phyloP scores from a whole-genome alignment of 495 filamentous ascomycete genomes.

The Talaromyces thailandensis region DNA sequence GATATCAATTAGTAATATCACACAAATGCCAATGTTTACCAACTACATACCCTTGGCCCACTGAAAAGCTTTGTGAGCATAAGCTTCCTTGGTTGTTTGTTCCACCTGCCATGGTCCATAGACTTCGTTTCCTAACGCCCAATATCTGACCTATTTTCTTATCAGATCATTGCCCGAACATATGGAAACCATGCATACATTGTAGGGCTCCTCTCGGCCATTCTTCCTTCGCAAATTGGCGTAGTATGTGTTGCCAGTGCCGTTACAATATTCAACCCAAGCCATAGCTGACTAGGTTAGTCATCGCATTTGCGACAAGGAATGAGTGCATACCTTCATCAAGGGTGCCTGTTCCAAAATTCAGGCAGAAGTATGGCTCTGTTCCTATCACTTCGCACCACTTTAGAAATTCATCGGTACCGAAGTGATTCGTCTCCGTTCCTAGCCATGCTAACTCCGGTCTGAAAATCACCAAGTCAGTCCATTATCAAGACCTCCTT shows the following conservation, averaged over 20 bases:
- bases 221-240: conserved; percentile 67
- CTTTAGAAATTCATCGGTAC: conserved; percentile 75
- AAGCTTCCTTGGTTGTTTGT: conserved; percentile 66
- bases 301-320: background rate
- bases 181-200: conserved; percentile 24
- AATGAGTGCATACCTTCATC: conserved; percentile 48
- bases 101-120: conserved; percentile 77
- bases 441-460: conserved; percentile 72
- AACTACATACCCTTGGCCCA: conserved; percentile 61
- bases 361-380: conserved; percentile 67
- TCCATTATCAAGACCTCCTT: background rate
- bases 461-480: conserved; percentile 18
- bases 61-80: conserved; percentile 66
- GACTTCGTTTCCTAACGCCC: conserved; percentile 63
- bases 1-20: background rate
- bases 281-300: conserved; percentile 39
- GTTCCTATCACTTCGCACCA: conserved; percentile 63
- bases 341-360: conserved; percentile 68
- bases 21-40: background rate
- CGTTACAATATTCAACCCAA: conserved; percentile 80
- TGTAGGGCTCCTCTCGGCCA: conserved; percentile 63
- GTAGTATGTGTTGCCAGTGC: conserved; percentile 62
- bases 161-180: conserved; percentile 7
- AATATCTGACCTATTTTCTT: conserved; percentile 45
- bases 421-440: conserved; percentile 66